A percentile compares a stretch with the other conserved stretches of the same genome.
phyloP scores from a whole-genome alignment of 2,329 filamentous ascomycete species.

The Rutstroemia sp. region DNA sequence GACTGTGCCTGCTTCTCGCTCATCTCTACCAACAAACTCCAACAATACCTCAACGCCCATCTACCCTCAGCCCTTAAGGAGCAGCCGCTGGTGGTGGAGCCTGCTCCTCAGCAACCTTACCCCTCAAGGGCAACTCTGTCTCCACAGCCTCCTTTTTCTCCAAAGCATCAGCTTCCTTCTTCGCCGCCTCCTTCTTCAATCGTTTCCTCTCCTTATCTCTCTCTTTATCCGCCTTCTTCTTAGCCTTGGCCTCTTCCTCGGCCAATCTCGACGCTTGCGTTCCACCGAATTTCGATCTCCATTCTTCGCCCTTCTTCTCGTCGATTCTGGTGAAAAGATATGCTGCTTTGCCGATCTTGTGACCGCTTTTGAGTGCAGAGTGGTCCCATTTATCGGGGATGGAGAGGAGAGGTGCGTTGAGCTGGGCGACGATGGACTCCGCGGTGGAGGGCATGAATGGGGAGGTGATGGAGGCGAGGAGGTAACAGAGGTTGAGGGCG shows the following conservation, averaged over 20 bases:
- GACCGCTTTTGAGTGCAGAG: conserved; percentile 59
- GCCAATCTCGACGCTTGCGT: conserved; percentile 59
- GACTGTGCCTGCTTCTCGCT: too few species aligned
- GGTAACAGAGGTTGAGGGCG: conserved; percentile 76
- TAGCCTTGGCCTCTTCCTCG: conserved; percentile 54
- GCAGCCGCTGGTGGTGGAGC: conserved; percentile 28
- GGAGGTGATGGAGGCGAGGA: conserved; percentile 69
- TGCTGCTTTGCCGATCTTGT: conserved; percentile 72
- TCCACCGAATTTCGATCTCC: conserved; percentile 69
- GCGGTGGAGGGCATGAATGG: conserved; percentile 83
- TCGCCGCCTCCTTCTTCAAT: conserved; percentile 35
- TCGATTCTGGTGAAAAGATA: conserved; percentile 81
- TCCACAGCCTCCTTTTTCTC: conserved; percentile 19
- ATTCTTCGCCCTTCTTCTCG: conserved; percentile 72
- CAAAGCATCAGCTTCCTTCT: conserved; percentile 24
- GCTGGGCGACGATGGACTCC: conserved; percentile 67
- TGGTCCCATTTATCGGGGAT: conserved; percentile 62
- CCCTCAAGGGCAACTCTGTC: conserved; percentile 23
- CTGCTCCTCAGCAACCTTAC: conserved; percentile 27
- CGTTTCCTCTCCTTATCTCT: conserved; percentile 39
- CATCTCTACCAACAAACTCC: conserved; percentile 12
- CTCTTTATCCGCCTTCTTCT: conserved; percentile 31
- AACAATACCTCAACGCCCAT: conserved; percentile 10
- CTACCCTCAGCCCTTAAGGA: conserved; percentile 13
- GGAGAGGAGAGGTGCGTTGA: conserved; percentile 47